Evolutionary conservation across 2,329 filamentous ascomycete genomes (phyloP), one percentile per base, ranked within the genome.

Genomic region (Fusarium odoratissimum): DNA sequence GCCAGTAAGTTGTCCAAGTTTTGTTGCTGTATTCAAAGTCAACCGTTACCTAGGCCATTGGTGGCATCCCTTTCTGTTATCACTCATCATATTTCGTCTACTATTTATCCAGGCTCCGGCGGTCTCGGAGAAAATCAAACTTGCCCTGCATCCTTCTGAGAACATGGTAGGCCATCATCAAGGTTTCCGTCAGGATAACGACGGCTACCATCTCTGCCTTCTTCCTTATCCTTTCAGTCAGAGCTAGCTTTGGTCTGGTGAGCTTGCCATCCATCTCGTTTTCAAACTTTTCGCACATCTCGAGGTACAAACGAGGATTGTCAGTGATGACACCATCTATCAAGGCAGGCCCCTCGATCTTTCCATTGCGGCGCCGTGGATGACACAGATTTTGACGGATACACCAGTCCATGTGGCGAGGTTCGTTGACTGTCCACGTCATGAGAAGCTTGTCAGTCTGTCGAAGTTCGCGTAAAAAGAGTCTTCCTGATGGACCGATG

Each of bases 321-420:
- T 98, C 95, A 1, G 95, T 97, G 59, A 97, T 91, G 8, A 97
- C 92, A 2, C 93, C 95, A 75, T 97, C 93, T 2, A 97, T 83
- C 35, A 81, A 66, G 17, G 66, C 71, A 21, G 61, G 44, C n/a
- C 66, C 56, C 28, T 48, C 51, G 17, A 19, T 51, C n/a, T 28
- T 55, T 28, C 42, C 38, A 13, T 25, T 25, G n/a, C 37, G 37
- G 17, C 35, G 40, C 76, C 45, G 88, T 83, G 51, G 49, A 33
- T 86, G 82, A 16, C 62, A 69, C 23, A 75, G 66, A 54, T 82
- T 81, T 68, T 78, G 77, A 8, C 76, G 74, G 38, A 97, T 89
- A 71, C 90, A 88, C 94, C 94, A 97, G 75, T 90, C 88, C 95
- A 98, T 98, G 82, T 90, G 89, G 55, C 86, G 85, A 70, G 89